A percentile compares a stretch with the other conserved stretches of the same genome.
These are phyloP conservation scores for Chlorella ohadii DNA, from an alignment of 139 green algal species.

Conservation along the genomic window DNA sequence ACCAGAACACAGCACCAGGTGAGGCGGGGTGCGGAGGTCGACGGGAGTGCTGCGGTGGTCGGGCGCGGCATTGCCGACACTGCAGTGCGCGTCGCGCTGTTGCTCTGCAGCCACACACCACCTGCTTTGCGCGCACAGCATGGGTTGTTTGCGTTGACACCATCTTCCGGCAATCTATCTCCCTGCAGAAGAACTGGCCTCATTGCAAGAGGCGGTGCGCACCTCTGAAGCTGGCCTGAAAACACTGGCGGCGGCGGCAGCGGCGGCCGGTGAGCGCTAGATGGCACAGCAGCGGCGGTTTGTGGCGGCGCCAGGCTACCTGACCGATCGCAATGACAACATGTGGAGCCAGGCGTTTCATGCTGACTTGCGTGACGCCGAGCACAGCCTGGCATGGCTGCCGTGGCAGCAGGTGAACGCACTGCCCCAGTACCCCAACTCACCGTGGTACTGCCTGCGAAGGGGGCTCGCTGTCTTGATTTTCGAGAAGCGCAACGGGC, in stretches of 20 bases:
- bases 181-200: neutral
- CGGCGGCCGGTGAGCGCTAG: neutral
- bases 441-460: neutral
- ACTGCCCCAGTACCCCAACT: neutral
- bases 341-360: neutral
- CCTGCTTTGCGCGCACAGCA: neutral
- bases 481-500: neutral
- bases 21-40: neutral
- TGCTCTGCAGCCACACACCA: neutral
- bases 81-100: neutral
- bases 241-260: neutral
- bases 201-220: neutral
- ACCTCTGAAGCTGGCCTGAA: neutral
- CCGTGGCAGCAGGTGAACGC: neutral
- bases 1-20: neutral
- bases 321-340: neutral
- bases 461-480: neutral
- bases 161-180: neutral
- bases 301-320: neutral
- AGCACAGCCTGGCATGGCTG: neutral
- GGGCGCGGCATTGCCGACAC: neutral
- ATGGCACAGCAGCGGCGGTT: neutral
- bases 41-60: neutral
- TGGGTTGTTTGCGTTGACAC: neutral
- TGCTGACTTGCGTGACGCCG: neutral